A percentile compares a stretch with the other conserved stretches of the same genome.
These are phyloP conservation scores for Colletotrichum abscissum DNA, from an alignment of 2,329 filamentous ascomycete species.

Conservation along the genomic window DNA sequence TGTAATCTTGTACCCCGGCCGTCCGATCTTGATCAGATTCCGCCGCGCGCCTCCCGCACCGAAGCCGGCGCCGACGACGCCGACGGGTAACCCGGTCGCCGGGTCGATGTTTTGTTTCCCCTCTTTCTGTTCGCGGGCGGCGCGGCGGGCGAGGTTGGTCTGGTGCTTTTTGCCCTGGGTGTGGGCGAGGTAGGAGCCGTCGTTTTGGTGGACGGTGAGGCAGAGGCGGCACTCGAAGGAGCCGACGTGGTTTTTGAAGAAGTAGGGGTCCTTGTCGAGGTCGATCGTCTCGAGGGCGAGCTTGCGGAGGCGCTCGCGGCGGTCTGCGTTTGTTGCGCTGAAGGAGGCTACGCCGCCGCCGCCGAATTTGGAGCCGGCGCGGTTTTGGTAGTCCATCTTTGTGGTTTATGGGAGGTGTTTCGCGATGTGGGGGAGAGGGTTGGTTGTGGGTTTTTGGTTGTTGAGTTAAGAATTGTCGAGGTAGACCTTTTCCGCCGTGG, in stretches of 20 bases:
- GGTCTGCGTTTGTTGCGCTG: constrained; percentile 94
- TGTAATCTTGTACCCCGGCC: constrained; percentile 97
- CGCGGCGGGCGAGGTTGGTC: constrained; percentile 94
- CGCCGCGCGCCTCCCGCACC: constrained; percentile 69
- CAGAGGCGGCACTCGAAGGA: constrained; percentile 98
- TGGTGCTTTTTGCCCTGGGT: constrained; percentile 99
- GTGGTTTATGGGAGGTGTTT: background rate
- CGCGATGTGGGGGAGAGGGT: background rate
- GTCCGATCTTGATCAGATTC: constrained; percentile 93
- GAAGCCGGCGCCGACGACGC: constrained; percentile 79
- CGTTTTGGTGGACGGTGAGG: constrained; percentile 97
- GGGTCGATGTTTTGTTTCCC: constrained; percentile 78
- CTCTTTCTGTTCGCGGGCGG: constrained; percentile 94
- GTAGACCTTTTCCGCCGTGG: fast-evolving
- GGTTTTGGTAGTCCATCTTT: constrained; percentile 83
- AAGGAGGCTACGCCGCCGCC: constrained; percentile 96
- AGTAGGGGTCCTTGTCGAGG: constrained; percentile 99
- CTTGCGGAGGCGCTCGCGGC: constrained; percentile 95
- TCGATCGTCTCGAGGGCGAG: constrained; percentile 99
- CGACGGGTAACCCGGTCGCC: constrained; percentile 76
- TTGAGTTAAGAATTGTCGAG: background rate
- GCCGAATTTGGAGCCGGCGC: constrained; percentile 96
- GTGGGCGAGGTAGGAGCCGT: constrained; percentile 98
- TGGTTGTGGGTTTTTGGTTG: background rate
- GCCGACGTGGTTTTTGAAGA: constrained; percentile 99